Percentiles rank a stretch among this genome's conserved stretches.
These are phyloP conservation scores for Phytophthora sansomeana DNA, from an alignment of 352 stramenopile species.

Conservation along the genomic window DNA sequence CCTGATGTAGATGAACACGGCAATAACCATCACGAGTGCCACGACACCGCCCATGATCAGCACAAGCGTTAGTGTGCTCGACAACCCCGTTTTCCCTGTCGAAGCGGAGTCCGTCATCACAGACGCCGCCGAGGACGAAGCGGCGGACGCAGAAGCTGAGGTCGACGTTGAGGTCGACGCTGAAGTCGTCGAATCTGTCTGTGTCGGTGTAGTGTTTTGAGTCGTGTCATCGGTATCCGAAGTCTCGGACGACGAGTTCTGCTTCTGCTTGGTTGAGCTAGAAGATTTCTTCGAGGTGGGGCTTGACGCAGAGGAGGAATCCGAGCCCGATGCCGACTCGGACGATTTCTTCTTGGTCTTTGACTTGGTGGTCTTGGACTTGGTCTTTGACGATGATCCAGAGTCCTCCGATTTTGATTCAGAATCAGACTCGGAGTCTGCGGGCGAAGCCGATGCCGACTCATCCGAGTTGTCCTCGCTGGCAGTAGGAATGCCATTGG, in stretches of 20 bases:
- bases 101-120: conserved; percentile 47
- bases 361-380: conserved; percentile 5
- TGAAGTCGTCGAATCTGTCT: conserved; percentile 22
- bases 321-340: not conserved
- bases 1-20: conserved; percentile 67
- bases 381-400: conserved; percentile 16
- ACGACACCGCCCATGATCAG: conserved; percentile 59
- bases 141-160: conserved; percentile 1
- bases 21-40: conserved; percentile 46
- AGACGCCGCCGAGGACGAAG: conserved; percentile 19
- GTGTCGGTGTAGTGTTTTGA: conserved; percentile 17
- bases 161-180: not conserved
- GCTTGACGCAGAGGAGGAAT: conserved; percentile 7
- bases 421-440: conserved; percentile 3
- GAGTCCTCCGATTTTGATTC: conserved; percentile 16
- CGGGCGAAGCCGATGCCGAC: not conserved
- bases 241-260: conserved; percentile 15
- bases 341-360: conserved; percentile 16
- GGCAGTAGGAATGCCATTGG: conserved; percentile 36
- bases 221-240: conserved; percentile 9
- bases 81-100: conserved; percentile 17
- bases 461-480: conserved; percentile 18
- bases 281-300: conserved; percentile 3
- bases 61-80: conserved; percentile 48
- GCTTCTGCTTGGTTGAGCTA: conserved; percentile 10